Evolutionary conservation across 106 monocot species (phyloP), one percentile per base, ranked within the genome.

Genomic region (Hemerocallis citrina): DNA sequence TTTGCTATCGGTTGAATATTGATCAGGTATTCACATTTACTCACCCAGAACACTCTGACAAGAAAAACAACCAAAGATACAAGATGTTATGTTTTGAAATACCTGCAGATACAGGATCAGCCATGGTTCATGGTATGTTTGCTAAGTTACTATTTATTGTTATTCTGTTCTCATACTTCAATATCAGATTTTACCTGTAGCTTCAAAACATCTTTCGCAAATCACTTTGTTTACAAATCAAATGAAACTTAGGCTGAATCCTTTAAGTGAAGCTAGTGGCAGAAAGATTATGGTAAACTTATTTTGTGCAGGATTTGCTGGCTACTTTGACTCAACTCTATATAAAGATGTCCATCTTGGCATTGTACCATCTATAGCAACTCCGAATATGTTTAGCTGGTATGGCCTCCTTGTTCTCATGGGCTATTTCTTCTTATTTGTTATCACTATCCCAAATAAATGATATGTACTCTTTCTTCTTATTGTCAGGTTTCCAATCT

Each of bases 311-410:
- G 94, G 94, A 59, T 95, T 95, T 70, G 94, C 89, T 70, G 94
- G 94, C 41, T 95, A 95, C 62, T 95, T 95, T 56, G 83, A 90
- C 77, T 59, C 94, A 0, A 46, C 58, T 0, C 61, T 95, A 16
- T 95, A 95, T 57, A 79, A 79, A 51, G 94, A 95, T 67, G 85
- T 95, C 41, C 89, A 95, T 81, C 89, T 95, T 20, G 83, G 94
- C 19, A 95, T 95, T 15, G 89, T 86, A 52, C 94, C 94, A 66
- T 76, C 75, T 21, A 89, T 41, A 27, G 78, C 94, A 47, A 95
- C 94, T 34, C 85, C 89, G 42, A 81, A 86, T 50, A 89, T 95
- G 94, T 95, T 95, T 66, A 95, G 95, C 71, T 95, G 90, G 95
- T 95, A 86, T 16, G 35, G 13, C 44, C 36, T 58, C 38, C 11